These are phyloP conservation scores for Gryganskiella cystojenkinii DNA, from an alignment of 192 early-diverging fungal species.

Conservation along the genomic window DNA sequence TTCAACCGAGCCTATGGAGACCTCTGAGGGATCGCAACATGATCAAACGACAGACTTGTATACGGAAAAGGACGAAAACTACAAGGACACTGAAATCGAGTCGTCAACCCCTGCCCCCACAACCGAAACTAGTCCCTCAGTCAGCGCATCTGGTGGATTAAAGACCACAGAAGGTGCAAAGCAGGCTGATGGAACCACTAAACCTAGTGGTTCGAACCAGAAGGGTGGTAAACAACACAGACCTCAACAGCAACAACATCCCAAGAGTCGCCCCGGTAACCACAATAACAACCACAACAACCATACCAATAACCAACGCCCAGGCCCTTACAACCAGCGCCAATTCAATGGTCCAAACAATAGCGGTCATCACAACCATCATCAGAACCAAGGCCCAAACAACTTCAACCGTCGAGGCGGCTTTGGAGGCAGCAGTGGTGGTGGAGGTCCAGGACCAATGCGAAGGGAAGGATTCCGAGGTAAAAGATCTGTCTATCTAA, in stretches of 20 bases:
- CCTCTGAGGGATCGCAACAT: background rate
- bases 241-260: too few relatives aligned
- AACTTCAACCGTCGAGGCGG: conserved; percentile 2
- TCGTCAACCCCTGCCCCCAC: background rate
- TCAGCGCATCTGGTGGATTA: too few relatives aligned
- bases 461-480: conserved; percentile 43
- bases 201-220: background rate
- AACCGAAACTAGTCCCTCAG: background rate
- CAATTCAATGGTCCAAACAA: conserved; percentile 18
- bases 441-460: conserved; percentile 34
- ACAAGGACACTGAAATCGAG: background rate
- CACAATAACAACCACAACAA: conserved; percentile 16
- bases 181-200: conserved; percentile 2
- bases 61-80: background rate
- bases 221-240: background rate
- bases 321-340: conserved; percentile 21
- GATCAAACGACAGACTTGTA: background rate
- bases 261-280: conserved; percentile 1
- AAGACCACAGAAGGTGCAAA: background rate
- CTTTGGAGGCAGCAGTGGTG: too few relatives aligned
- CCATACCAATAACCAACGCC: background rate
- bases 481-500: conserved; percentile 16
- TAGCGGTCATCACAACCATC: background rate
- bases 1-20: background rate
- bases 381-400: conserved; percentile 1